Evolutionary conservation across 129 eudicot genomes (phyloP), one percentile per base, ranked within the genome.

Genomic region (Heracleum sosnowskyi): DNA sequence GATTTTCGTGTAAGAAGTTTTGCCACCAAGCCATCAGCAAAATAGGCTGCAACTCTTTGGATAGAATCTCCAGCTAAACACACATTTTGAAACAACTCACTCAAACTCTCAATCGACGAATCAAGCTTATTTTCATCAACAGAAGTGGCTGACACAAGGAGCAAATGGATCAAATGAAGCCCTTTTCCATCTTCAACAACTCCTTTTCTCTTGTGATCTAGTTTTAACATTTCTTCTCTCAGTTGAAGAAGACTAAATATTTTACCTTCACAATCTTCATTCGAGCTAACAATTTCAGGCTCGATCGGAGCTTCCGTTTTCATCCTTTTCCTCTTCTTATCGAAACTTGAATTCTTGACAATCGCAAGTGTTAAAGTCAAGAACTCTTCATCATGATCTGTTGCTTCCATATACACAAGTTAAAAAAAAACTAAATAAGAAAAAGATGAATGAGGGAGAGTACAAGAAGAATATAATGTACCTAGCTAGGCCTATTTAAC

Each of bases 1-100:
- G 97, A 91, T 36, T 85, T 85, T n/a, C 75, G 87, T 0, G 95
- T 93, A n/a, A 91, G 89, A 71, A 93, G 97, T 66, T 85, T 80
- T 1, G 97, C 97, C 1, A 88, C 62, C 16, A 93, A 63, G 15
- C 91, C 96, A 63, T 93, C 97, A 0, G 98, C 97, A 79, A 91
- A 93, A 78, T 93, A 89, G 57, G 98, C 92, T 5, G 97, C 98
- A 44, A 93, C 89, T 81, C 98, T 84, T 77, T 91, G 98, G 17
- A 90, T 87, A 0, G 98, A 91, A 77, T 93, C 91, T 3, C 98
- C 97, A 4, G 47, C 73, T 26, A 91, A 39, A 41, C 86, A 87
- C 2, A 82, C 88, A 47, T 85, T 86, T 66, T 85, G 83, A 46
- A 86, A 91, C 74, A 93, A 57, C 66, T 91, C 90, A 24, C 11